Conservation (phyloP, 2,329 filamentous ascomycete species). For the Tolypocladium ophioglossoides region DNA sequence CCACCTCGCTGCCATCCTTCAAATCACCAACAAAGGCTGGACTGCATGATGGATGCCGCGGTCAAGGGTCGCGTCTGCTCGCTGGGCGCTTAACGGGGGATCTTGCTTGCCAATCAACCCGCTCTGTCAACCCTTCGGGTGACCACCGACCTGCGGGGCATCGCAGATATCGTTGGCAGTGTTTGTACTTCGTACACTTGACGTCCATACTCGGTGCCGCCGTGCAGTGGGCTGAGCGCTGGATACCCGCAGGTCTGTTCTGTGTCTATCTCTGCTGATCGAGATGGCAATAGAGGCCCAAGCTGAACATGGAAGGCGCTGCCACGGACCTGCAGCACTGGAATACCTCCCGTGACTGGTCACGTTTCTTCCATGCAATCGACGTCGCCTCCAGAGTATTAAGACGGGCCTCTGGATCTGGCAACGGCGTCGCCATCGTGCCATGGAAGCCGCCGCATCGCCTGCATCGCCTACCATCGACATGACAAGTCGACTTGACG, state of each 20-base stretch:
- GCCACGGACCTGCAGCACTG: neutral
- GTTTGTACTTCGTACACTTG: neutral
- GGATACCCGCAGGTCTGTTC: neutral
- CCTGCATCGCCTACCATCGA: neutral
- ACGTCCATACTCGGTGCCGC: too few relatives aligned
- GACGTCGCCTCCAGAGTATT: neutral
- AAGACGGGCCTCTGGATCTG: neutral
- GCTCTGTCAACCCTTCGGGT: neutral
- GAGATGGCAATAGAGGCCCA: neutral
- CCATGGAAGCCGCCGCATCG: neutral
- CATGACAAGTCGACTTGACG: neutral
- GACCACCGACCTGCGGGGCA: neutral
- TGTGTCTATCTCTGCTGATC: neutral
- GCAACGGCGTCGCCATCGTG: neutral
- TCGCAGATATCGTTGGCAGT: neutral
- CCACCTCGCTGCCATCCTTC: neutral
- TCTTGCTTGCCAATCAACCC: neutral
- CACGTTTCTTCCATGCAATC: neutral
- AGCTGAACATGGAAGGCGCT: neutral
- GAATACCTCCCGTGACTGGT: neutral
- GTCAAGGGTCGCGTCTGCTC: neutral
- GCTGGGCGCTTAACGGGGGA: neutral
- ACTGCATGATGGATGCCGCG: neutral
- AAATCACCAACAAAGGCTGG: neutral
- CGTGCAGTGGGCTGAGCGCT: neutral